Base-by-base conservation (phyloP, 306 rosid species). In the Datisca glomerata region DNA sequence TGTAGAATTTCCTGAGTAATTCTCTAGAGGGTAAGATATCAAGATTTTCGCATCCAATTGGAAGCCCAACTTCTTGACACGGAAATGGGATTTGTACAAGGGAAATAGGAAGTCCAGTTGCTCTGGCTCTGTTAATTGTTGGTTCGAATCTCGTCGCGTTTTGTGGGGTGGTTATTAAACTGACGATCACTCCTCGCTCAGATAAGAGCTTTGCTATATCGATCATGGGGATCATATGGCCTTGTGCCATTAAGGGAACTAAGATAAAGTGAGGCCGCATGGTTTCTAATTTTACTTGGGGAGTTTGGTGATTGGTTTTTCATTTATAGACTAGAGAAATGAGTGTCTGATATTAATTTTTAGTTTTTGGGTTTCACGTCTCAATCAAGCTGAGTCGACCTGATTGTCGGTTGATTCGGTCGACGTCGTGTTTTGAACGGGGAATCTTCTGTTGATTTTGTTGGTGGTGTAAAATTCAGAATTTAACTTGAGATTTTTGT, bases 161-260 rank as follows among this genome's bases (percentile, higher is more conserved):
- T 41, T 37, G 49, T 14, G 91, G 83, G 18, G 96, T 86, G 15
- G 68, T 75, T 18, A 86, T 59, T 17, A 86, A 12, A n/a, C 76
- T 86, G 1, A 86, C 93, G 5, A 46, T 18, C 27, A 72, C 79
- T 0, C 71, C 73, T 34, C 59, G 67, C 28, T 68, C 43, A 1
- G 80, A 75, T 3, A 86, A 60, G 33, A 86, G 57, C 40, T 57
- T 68, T 18, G 91, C 86, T 58, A 86, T 74, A 73, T 81, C 96
- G n/a, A 78, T 61, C 91, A 86, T 68, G 17, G 96, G 96, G 43
- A 86, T 78, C 93, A 86, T 81, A 53, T 86, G 96, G 57, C 96
- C 96, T 63, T 86, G 93, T 10, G 96, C 96, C 68, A 86, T 57
- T 2, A 86, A 31, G 3, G 96, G 96, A 12, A 86, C 53, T 6